phyloP scores from a whole-genome alignment of 768 basidiomycete species.

The Phlegmacium glaucopus region DNA sequence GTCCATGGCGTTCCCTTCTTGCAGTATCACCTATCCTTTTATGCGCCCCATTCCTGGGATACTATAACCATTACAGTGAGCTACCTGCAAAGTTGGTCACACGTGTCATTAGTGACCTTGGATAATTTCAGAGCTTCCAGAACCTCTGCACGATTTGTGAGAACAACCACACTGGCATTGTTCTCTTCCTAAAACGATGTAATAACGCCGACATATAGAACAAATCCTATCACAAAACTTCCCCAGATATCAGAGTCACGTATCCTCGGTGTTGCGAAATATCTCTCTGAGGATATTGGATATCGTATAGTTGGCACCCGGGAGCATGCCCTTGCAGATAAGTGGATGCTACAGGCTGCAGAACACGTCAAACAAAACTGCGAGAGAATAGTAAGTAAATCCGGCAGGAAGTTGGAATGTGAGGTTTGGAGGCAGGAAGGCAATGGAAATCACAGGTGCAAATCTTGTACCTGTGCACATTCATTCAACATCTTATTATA shows the following conservation, averaged over 20 bases:
- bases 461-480: neutral
- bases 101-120: neutral
- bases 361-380: conserved; percentile 60
- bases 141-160: conserved; percentile 52
- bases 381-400: conserved; percentile 43
- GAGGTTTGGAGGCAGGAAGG: conserved; percentile 91
- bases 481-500: neutral
- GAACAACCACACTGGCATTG: conserved; percentile 11
- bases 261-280: conserved; percentile 58
- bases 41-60: conserved; percentile 42
- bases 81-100: conserved; percentile 3
- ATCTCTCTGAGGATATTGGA: conserved; percentile 84
- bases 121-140: conserved; percentile 46
- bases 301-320: conserved; percentile 89
- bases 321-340: conserved; percentile 83
- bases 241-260: conserved; percentile 72
- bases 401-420: conserved; percentile 69
- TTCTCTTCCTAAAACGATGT: neutral
- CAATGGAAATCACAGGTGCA: conserved; percentile 83
- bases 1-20: conserved; percentile 55
- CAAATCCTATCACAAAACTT: conserved; percentile 49
- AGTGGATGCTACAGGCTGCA: conserved; percentile 74
- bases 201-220: conserved; percentile 20
- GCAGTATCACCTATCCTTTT: conserved; percentile 53
- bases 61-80: conserved; percentile 48